A percentile compares a stretch with the other conserved stretches of the same genome.
Conservation (phyloP, 345 rosid genomes). For the Ceriops tagal region DNA sequence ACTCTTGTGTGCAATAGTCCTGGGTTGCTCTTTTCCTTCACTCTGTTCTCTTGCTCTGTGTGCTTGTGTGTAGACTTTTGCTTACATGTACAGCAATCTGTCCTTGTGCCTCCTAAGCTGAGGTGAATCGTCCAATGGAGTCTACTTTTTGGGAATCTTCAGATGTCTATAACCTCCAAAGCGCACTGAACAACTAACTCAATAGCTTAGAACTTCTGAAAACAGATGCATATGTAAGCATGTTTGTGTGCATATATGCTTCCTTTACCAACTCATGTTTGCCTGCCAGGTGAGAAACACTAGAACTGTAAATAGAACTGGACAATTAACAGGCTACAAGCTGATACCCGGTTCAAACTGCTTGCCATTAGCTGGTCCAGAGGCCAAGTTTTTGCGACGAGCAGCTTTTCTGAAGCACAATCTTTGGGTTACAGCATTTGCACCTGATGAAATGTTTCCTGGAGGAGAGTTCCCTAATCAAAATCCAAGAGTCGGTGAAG, state of each 20-base stretch:
- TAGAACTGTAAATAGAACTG: constrained; percentile 83
- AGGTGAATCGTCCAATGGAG: background rate
- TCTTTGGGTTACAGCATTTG: constrained; percentile 80
- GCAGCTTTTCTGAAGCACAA: constrained; percentile 85
- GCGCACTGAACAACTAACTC: no score
- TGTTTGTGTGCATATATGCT: background rate
- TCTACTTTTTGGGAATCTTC: background rate
- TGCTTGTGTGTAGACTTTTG: background rate
- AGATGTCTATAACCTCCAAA: background rate
- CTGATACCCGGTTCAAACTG: constrained; percentile 87
- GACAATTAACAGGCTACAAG: constrained; percentile 80
- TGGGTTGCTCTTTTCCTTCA: background rate
- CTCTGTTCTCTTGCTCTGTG: background rate
- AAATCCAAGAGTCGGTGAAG: constrained; percentile 86
- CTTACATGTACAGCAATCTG: background rate
- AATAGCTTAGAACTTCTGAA: no score
- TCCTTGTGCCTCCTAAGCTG: background rate
- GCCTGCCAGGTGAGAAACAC: constrained; percentile 71
- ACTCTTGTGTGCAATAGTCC: background rate
- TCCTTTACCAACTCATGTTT: background rate
- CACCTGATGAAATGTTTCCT: constrained; percentile 63
- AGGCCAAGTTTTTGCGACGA: constrained; percentile 80
- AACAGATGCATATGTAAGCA: background rate
- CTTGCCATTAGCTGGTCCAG: constrained; percentile 77
- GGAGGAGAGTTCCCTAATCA: constrained; percentile 97